These are phyloP conservation scores for Iris pallida DNA, from an alignment of 116 monocot genomes.

Conservation along the genomic window DNA sequence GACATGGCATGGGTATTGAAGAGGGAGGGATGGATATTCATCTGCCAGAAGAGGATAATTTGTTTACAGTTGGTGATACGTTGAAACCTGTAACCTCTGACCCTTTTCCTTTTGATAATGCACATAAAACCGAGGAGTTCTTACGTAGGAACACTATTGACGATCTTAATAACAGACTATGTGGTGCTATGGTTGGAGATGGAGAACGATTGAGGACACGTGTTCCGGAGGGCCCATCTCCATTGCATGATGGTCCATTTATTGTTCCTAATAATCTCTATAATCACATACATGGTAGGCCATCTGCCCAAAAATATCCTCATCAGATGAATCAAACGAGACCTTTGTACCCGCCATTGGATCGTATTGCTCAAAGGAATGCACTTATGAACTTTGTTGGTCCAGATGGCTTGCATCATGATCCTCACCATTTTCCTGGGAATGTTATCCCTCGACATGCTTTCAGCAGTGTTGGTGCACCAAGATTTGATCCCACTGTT, in stretches of 20 bases:
- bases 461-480: slow-evolving; percentile 19
- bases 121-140: slow-evolving; percentile 16
- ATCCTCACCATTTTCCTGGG: slow-evolving; percentile 27
- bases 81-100: slow-evolving; percentile 16
- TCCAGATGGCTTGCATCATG: slow-evolving; percentile 33
- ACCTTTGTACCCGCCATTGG: slow-evolving; percentile 19
- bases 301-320: slow-evolving; percentile 10
- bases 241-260: slow-evolving; percentile 5
- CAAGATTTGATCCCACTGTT: slow-evolving; percentile 28
- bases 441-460: slow-evolving; percentile 30
- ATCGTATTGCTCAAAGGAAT: slow-evolving; percentile 27
- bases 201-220: slow-evolving; percentile 4
- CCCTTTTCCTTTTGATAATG: slow-evolving; percentile 17
- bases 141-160: slow-evolving; percentile 18
- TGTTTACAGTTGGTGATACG: slow-evolving; percentile 47
- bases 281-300: slow-evolving; percentile 25
- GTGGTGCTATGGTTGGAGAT: slow-evolving; percentile 19
- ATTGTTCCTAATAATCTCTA: slow-evolving; percentile 19
- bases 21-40: slow-evolving; percentile 24
- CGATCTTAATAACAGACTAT: slow-evolving; percentile 20
- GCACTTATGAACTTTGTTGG: slow-evolving; percentile 35
- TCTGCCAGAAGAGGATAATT: slow-evolving; percentile 61
- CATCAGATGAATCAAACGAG: slow-evolving; percentile 23
- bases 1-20: slow-evolving; percentile 12
- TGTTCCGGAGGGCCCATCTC: slow-evolving; percentile 10